Evolutionary conservation across 306 rosid genomes (phyloP).

Genomic region (Crataegus laevigata): DNA sequence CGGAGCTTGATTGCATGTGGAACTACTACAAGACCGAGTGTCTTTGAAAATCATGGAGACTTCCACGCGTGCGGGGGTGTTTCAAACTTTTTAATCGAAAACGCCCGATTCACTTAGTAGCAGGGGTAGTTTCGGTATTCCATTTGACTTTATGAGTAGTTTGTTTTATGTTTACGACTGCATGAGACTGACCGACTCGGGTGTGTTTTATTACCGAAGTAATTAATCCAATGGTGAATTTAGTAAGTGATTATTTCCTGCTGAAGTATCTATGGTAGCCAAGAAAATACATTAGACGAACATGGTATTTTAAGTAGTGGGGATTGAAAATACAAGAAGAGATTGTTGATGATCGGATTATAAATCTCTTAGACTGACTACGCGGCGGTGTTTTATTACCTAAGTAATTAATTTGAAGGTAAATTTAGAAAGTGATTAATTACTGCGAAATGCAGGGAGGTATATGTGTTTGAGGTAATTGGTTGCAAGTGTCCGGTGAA

Average conservation of each 20-base stretch:
- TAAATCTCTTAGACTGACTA: too few relatives aligned
- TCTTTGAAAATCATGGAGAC: neutral
- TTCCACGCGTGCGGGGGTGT: neutral
- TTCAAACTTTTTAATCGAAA: neutral
- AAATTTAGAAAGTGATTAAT: neutral
- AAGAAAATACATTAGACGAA: too few relatives aligned
- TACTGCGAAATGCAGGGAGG: neutral
- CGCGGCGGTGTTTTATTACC: neutral
- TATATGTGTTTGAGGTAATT: neutral
- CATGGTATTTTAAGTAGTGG: too few relatives aligned
- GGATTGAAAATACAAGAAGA: too few relatives aligned
- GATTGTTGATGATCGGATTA: too few relatives aligned
- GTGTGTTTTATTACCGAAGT: neutral
- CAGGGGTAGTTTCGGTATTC: neutral
- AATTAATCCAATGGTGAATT: neutral
- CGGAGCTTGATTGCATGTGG: slow-evolving; percentile 92
- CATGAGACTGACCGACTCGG: neutral
- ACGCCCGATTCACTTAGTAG: neutral
- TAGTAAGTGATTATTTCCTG: neutral
- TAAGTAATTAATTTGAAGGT: neutral
- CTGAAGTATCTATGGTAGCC: too few relatives aligned
- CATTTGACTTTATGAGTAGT: neutral
- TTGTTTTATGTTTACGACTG: neutral
- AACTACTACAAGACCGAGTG: slow-evolving; percentile 25
- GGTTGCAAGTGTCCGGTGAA: neutral